phyloP scores from a whole-genome alignment of 352 stramenopile genomes.

The Phytophthora fragariaefolia region DNA sequence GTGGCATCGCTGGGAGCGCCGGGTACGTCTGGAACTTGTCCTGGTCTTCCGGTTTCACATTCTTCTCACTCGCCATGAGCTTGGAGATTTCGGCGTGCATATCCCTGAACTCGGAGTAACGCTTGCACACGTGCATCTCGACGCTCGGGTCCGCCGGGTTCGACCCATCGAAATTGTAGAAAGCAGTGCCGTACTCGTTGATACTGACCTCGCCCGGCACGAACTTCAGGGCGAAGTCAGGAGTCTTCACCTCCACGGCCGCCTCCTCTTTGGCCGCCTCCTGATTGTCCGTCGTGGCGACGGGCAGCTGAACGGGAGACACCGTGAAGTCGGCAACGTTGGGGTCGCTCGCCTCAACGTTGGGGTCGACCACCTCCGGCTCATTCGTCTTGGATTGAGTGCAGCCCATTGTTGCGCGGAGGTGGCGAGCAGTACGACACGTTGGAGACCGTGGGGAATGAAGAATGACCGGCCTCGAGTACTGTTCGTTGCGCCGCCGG shows the following conservation, averaged over 20 bases:
- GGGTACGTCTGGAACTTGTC: slow-evolving; percentile 71
- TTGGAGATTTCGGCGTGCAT: slow-evolving; percentile 58
- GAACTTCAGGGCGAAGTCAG: slow-evolving; percentile 43
- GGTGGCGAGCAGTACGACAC: slow-evolving; percentile 4
- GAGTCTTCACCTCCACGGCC: slow-evolving; percentile 29
- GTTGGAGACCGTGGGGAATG: slow-evolving; percentile 19
- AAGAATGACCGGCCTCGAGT: slow-evolving; percentile 22
- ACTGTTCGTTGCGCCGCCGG: neutral
- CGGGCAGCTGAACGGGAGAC: neutral
- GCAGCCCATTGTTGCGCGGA: slow-evolving; percentile 58
- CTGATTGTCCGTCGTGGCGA: neutral
- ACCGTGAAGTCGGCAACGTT: slow-evolving; percentile 4
- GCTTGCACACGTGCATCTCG: slow-evolving; percentile 63
- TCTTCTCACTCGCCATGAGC: slow-evolving; percentile 64
- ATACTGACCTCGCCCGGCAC: slow-evolving; percentile 46
- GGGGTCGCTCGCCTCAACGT: slow-evolving; percentile 17
- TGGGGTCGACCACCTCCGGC: slow-evolving; percentile 47
- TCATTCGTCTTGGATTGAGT: slow-evolving; percentile 59
- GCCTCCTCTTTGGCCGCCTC: slow-evolving; percentile 16
- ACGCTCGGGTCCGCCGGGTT: slow-evolving; percentile 50
- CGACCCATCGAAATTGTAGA: slow-evolving; percentile 65
- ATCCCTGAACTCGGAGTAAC: slow-evolving; percentile 81
- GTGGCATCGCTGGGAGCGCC: slow-evolving; percentile 61
- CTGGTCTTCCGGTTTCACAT: slow-evolving; percentile 48
- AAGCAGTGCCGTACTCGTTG: slow-evolving; percentile 61